Base-by-base conservation (phyloP, 305 asterid genomes). In the Solanum hybrid region DNA sequence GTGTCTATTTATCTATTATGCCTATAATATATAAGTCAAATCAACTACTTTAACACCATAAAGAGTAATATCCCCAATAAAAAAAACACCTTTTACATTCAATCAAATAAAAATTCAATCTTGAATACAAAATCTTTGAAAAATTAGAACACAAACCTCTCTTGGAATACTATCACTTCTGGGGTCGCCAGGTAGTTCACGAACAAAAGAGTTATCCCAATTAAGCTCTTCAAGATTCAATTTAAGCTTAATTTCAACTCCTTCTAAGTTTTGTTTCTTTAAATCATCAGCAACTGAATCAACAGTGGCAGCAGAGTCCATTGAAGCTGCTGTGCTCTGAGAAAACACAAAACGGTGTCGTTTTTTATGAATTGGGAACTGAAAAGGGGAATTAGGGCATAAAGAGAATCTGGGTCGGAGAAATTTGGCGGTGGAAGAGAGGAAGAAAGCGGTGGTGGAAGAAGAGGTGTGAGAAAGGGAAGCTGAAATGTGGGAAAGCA, bases 191-290 rank as follows among this genome's bases (percentile, higher is more conserved):
- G 99, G 99, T 88, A 97, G 94, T 92, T 95, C 97, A 42, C 96
- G 96, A 87, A 96, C 95, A 89, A 97, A 97, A 2, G 99, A 97
- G 93, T 95, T 89, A 91, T 97, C 98, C 99, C 99, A 97, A 87
- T 92, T 96, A 86, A 97, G 94, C 37, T 95, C 97, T 88, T 97
- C 98, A 61, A 97, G 94, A 92, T 91, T 95, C 95, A 93, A 89
- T 86, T 91, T 94, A 64, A n/a, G n/a, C 11, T 33, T 88, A 86
- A 81, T 64, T 51, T 84, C 75, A 84, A 35, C 26, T 29, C 6
- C 39, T 20, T 90, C 91, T 90, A 96, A 88, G 14, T 36, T 92
- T 76, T 95, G 97, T 88, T 91, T 95, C 89, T 93, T 93, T 89
- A 96, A 94, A 90, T 90, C 95, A 22, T 94, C 93, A 79, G 96